Percentiles rank a stretch among this genome's conserved stretches.
Evolutionary conservation across 2,329 filamentous ascomycete genomes (phyloP).

Genomic region (Tolypocladium pustulatum): DNA sequence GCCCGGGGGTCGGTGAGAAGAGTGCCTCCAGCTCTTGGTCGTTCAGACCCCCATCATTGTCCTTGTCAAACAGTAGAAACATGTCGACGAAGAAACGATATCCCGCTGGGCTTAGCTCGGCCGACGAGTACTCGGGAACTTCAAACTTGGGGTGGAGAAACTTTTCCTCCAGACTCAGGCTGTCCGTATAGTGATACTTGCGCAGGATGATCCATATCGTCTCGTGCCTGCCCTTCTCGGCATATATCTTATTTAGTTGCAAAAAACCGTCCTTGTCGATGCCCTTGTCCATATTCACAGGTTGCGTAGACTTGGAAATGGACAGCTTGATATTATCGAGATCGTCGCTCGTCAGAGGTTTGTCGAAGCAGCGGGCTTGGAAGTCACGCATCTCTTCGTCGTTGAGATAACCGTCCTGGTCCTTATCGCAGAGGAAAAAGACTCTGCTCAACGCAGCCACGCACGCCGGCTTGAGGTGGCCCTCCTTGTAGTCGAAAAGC

Average conservation of each 20-base stretch:
- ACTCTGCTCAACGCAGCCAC: slow-evolving; percentile 78
- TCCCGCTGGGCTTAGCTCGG: slow-evolving; percentile 84
- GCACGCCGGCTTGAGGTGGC: slow-evolving; percentile 75
- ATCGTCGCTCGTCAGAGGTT: slow-evolving; percentile 69
- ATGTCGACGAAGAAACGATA: slow-evolving; percentile 97
- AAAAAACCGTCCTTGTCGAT: slow-evolving; percentile 79
- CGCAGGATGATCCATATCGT: slow-evolving; percentile 96
- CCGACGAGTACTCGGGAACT: slow-evolving; percentile 82
- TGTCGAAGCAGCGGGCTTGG: slow-evolving; percentile 85
- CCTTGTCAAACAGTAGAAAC: slow-evolving; percentile 90
- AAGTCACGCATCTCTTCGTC: slow-evolving; percentile 88
- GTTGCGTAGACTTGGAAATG: slow-evolving; percentile 58
- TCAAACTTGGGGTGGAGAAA: slow-evolving; percentile 93
- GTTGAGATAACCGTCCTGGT: slow-evolving; percentile 86
- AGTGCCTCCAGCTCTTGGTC: slow-evolving; percentile 74
- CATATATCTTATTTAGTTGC: slow-evolving; percentile 88
- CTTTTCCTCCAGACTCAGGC: slow-evolving; percentile 77
- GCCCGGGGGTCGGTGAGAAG: slow-evolving; percentile 85
- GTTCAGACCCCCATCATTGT: slow-evolving; percentile 92
- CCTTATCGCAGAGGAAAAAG: slow-evolving; percentile 93
- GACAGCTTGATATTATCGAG: slow-evolving; percentile 85
- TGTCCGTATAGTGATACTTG: slow-evolving; percentile 94
- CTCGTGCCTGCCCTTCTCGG: slow-evolving; percentile 93
- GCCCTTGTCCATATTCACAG: slow-evolving; percentile 54
- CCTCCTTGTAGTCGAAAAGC: slow-evolving; percentile 93